Evolutionary conservation across 257 asterid species (phyloP).

Genomic region (Penstemon barbatus): DNA sequence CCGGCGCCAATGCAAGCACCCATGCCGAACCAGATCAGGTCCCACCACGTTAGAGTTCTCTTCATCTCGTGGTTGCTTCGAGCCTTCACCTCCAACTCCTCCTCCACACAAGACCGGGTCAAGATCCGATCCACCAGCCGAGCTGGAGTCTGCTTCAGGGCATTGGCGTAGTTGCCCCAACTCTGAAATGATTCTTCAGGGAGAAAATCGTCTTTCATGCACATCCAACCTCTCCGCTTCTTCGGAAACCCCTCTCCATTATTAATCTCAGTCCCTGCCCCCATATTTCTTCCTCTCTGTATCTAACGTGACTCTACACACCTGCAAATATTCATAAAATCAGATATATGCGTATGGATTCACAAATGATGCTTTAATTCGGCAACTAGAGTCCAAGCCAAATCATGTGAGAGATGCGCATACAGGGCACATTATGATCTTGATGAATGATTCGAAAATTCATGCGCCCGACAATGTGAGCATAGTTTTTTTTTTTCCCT

Average conservation of each 20-base stretch:
- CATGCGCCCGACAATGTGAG: too few relatives aligned
- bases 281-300: constrained; percentile 26
- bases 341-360: too few relatives aligned
- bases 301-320: too few relatives aligned
- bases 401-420: too few relatives aligned
- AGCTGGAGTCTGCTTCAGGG: constrained; percentile 51
- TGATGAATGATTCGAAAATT: too few relatives aligned
- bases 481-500: too few relatives aligned
- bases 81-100: constrained; percentile 52
- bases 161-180: constrained; percentile 50
- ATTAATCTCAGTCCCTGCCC: constrained; percentile 21
- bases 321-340: too few relatives aligned
- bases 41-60: constrained; percentile 66
- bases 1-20: constrained; percentile 75
- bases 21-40: constrained; percentile 73
- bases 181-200: constrained; percentile 73
- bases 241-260: constrained; percentile 25
- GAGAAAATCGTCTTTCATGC: constrained; percentile 62
- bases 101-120: constrained; percentile 46
- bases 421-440: too few relatives aligned
- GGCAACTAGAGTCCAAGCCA: too few relatives aligned
- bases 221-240: constrained; percentile 39
- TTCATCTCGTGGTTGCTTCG: constrained; percentile 61
- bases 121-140: constrained; percentile 48
- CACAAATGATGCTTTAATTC: too few relatives aligned